phyloP scores from a whole-genome alignment of 805 yeast genomes.

The Wickerhamiella brachini region DNA sequence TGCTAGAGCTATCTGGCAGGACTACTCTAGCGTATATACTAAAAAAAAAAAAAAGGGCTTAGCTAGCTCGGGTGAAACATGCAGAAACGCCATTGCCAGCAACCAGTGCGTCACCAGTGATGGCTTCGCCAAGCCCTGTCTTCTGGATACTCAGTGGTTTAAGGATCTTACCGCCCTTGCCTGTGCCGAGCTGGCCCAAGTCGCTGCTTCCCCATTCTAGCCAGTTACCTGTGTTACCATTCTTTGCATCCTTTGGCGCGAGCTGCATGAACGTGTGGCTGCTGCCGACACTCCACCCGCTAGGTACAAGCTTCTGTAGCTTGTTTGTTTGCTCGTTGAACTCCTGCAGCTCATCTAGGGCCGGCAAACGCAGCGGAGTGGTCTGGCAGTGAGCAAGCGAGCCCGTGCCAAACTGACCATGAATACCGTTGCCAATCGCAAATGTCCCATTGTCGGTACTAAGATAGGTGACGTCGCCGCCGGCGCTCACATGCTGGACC shows the following conservation, averaged over 20 bases:
- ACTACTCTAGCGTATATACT: neutral
- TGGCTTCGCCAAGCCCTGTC: neutral
- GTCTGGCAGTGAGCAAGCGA: slow-evolving; percentile 60
- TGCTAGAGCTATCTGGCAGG: too few relatives aligned
- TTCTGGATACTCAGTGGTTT: slow-evolving; percentile 11
- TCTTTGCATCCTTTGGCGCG: slow-evolving; percentile 10
- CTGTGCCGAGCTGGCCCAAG: slow-evolving; percentile 73
- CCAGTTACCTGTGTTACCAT: slow-evolving; percentile 32
- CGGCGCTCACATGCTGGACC: slow-evolving; percentile 41
- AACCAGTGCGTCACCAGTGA: slow-evolving; percentile 11
- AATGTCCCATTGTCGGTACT: slow-evolving; percentile 23
- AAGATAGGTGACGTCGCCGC: slow-evolving; percentile 51
- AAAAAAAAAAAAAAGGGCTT: too few relatives aligned
- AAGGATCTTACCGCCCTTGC: slow-evolving; percentile 45
- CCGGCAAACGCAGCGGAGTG: slow-evolving; percentile 46
- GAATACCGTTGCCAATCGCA: slow-evolving; percentile 71
- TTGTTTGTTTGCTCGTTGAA: slow-evolving; percentile 35
- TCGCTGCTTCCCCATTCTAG: slow-evolving; percentile 77
- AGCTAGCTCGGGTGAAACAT: slow-evolving; percentile 9
- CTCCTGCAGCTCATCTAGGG: slow-evolving; percentile 35
- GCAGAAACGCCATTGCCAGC: slow-evolving; percentile 17
- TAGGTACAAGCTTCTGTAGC: slow-evolving; percentile 35
- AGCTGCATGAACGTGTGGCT: slow-evolving; percentile 53
- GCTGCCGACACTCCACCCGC: slow-evolving; percentile 44
- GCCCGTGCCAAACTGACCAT: slow-evolving; percentile 78